Evolutionary conservation across 23 red algal genomes (phyloP), one percentile per base, ranked within the genome.

Genomic region (Cyanidiococcus yangmingshanensis): DNA sequence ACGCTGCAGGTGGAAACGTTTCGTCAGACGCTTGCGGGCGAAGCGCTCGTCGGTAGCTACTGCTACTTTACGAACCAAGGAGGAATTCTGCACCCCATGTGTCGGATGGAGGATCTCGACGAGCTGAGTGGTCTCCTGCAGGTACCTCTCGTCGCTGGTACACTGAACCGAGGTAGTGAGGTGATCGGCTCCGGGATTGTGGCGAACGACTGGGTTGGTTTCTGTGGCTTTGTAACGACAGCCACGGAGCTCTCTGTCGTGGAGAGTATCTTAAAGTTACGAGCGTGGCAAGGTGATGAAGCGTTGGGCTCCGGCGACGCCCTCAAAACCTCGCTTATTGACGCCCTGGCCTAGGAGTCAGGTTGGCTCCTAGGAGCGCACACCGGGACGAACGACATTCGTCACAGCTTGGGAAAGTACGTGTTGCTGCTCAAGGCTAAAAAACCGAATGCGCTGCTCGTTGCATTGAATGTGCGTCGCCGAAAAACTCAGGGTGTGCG

Each of bases 61-160:
- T 97, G 88, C 50, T 57, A 74, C 30, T 90, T 97, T 38, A 97
- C 93, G n/a, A 91, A 97, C 71, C 93, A 97, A 75, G 93, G 93
- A 30, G 93, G 93, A 38, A 32, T 97, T 1, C 63, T 97, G 2
- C 93, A 97, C 79, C 93, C 93, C 1, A 89, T 86, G 76, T 86
- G 84, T 0, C 58, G 68, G 1, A 85, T 97, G 33, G 88, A 97
- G 83, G 87, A 97, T 83, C 87, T 83, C 77, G 93, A 91, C 50
- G 93, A 97, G 67, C 79, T 90, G 33, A 90, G 83, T 18, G 84
- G 80, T 59, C 75, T 97, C 59, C 74, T 97, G 54, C 86, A 90
- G 76, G 85, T 96, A 41, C 92, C 92, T 30, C 82, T 96, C 17
- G 92, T 96, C 2, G 87, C 92, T 18, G 92, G 87, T 21, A 96